A percentile compares a stretch with the other conserved stretches of the same genome.
These are phyloP conservation scores for Spinellus fusiger DNA, from an alignment of 192 early-diverging fungal genomes.

Conservation along the genomic window DNA sequence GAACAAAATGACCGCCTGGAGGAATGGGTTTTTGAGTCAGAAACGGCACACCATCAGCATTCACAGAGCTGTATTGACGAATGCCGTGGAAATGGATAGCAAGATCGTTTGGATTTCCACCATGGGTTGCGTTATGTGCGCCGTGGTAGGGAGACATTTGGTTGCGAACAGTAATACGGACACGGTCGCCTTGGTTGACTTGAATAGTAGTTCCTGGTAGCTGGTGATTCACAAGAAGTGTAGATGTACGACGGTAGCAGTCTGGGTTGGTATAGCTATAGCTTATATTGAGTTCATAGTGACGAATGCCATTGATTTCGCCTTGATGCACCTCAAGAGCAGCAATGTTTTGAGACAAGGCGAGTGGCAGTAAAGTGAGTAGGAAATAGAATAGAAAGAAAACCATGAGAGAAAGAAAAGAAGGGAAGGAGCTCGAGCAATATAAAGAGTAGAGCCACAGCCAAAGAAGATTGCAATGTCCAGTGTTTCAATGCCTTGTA, in stretches of 20 bases:
- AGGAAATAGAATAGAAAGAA: too few relatives aligned
- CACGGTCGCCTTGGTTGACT: conserved; percentile 43
- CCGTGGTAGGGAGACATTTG: conserved; percentile 12
- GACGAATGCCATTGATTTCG: neutral
- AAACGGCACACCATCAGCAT: conserved; percentile 50
- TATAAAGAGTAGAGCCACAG: too few relatives aligned
- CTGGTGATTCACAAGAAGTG: conserved; percentile 21
- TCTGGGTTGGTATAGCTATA: conserved; percentile 11
- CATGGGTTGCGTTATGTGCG: neutral
- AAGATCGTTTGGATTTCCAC: conserved; percentile 7
- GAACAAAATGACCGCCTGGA: conserved; percentile 39
- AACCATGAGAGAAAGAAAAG: too few relatives aligned
- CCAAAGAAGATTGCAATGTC: too few relatives aligned
- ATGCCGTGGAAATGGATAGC: conserved; percentile 50
- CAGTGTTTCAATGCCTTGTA: too few relatives aligned
- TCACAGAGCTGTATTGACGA: conserved; percentile 30
- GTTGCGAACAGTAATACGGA: conserved; percentile 43
- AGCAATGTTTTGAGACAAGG: neutral
- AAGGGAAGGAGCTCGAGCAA: too few relatives aligned
- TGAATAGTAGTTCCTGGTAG: conserved; percentile 42
- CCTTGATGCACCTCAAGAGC: neutral
- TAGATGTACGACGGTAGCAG: conserved; percentile 11
- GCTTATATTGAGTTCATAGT: conserved; percentile 27
- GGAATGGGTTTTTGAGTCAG: conserved; percentile 52
- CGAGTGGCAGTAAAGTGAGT: neutral